Evolutionary conservation across 2,329 filamentous ascomycete genomes (phyloP).

Genomic region (Colletotrichum trifolii): DNA sequence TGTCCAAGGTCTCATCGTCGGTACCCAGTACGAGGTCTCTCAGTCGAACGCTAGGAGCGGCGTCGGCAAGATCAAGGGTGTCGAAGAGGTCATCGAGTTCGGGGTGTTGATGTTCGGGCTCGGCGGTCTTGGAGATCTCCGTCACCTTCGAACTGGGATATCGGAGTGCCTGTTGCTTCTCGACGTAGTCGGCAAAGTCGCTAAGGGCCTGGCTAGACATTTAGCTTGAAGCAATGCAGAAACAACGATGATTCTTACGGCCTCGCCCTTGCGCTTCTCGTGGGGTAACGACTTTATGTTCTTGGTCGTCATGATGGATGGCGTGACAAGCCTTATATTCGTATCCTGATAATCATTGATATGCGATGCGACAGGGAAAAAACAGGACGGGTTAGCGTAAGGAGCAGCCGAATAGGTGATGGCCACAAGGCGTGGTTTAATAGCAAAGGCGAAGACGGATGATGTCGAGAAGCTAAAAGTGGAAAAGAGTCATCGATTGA

Average conservation of each 20-base stretch:
- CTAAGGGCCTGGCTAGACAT: constrained; percentile 72
- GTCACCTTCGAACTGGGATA: constrained; percentile 59
- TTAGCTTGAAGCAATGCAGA: neutral
- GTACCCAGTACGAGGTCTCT: constrained; percentile 79
- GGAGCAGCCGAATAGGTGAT: no score
- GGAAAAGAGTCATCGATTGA: constrained; percentile 35
- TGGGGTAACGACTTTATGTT: constrained; percentile 73
- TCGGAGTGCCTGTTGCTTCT: constrained; percentile 86
- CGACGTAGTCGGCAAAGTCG: constrained; percentile 97
- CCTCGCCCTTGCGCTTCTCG: constrained; percentile 88
- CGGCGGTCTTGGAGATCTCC: constrained; percentile 43
- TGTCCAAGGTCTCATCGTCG: constrained; percentile 69
- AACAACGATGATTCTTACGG: constrained; percentile 61
- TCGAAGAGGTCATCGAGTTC: constrained; percentile 94
- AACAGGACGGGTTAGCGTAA: no score
- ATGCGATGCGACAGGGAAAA: neutral
- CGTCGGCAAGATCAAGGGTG: constrained; percentile 83
- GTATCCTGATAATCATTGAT: constrained; percentile 47
- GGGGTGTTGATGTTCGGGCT: constrained; percentile 72
- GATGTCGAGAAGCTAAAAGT: neutral
- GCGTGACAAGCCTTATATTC: constrained; percentile 21
- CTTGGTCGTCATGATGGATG: constrained; percentile 63
- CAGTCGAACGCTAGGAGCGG: constrained; percentile 70
- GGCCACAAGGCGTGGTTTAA: neutral
- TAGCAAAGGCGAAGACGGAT: constrained; percentile 29